Evolutionary conservation across 2,329 filamentous ascomycete species (phyloP).

Genomic region (Rutstroemia sydowiana): DNA sequence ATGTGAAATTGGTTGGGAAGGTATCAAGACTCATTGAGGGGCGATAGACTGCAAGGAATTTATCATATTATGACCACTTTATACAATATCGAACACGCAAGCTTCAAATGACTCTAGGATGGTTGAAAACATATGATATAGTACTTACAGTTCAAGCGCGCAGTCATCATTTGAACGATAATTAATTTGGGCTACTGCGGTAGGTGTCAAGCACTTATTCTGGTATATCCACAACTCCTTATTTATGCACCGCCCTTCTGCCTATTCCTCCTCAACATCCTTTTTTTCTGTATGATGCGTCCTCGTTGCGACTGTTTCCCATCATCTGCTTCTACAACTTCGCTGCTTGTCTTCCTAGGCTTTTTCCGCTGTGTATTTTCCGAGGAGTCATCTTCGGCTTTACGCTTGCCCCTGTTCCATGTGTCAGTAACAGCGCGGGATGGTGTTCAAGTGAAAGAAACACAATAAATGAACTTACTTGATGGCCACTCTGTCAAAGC

Average conservation of each 20-base stretch:
- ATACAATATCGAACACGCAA: too few relatives aligned
- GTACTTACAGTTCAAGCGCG: too few relatives aligned
- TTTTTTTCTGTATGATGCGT: constrained; percentile 79
- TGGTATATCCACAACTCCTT: background rate
- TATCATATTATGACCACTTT: too few relatives aligned
- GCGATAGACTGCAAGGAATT: too few relatives aligned
- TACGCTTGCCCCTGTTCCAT: constrained; percentile 11
- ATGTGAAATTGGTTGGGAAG: too few relatives aligned
- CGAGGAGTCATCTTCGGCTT: constrained; percentile 7
- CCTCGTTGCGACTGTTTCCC: constrained; percentile 55
- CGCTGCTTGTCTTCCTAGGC: constrained; percentile 10
- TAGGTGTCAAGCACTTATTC: background rate
- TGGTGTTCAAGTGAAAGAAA: background rate
- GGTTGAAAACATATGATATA: too few relatives aligned
- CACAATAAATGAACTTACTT: background rate
- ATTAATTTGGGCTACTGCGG: background rate
- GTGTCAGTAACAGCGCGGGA: background rate
- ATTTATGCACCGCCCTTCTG: constrained; percentile 17
- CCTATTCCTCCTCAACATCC: constrained; percentile 61
- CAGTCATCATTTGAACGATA: background rate
- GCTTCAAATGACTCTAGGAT: too few relatives aligned
- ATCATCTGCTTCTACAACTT: constrained; percentile 31
- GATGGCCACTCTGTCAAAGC: constrained; percentile 18
- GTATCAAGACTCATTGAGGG: too few relatives aligned
- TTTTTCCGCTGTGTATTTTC: constrained; percentile 2